Conservation (phyloP, 2,329 filamentous ascomycete genomes). For the Fusarium papillatum region DNA sequence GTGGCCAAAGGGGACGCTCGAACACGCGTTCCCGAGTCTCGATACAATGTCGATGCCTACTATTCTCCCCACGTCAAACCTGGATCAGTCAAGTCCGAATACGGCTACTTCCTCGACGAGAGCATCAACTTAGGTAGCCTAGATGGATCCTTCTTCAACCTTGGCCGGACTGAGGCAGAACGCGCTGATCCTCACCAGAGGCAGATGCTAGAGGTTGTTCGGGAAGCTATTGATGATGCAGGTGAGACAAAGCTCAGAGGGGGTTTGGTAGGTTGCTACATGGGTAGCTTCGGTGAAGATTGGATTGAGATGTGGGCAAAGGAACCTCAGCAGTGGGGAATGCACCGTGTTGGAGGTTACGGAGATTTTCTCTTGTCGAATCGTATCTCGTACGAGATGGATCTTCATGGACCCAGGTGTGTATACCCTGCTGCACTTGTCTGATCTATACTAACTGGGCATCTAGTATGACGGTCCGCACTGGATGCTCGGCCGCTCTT, state of each 20-base stretch:
- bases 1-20: slow-evolving; percentile 39
- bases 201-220: slow-evolving; percentile 50
- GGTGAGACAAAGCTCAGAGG: slow-evolving; percentile 48
- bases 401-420: slow-evolving; percentile 63
- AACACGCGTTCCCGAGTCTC: slow-evolving; percentile 29
- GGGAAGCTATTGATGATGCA: slow-evolving; percentile 52
- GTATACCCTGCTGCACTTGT: background rate
- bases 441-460: background rate
- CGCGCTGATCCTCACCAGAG: slow-evolving; percentile 53
- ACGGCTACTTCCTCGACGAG: slow-evolving; percentile 49
- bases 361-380: slow-evolving; percentile 47
- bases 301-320: slow-evolving; percentile 44
- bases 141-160: slow-evolving; percentile 46
- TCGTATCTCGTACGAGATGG: slow-evolving; percentile 49
- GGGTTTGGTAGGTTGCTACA: slow-evolving; percentile 48
- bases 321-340: slow-evolving; percentile 36
- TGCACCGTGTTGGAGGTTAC: slow-evolving; percentile 39
- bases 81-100: slow-evolving; percentile 32
- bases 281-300: slow-evolving; percentile 51
- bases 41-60: slow-evolving; percentile 38
- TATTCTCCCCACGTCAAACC: slow-evolving; percentile 31
- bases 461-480: slow-evolving; percentile 49
- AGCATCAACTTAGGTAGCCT: slow-evolving; percentile 40
- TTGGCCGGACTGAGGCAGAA: slow-evolving; percentile 46
- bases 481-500: slow-evolving; percentile 52